Base-by-base conservation (phyloP, 164 flowering plant species). In the Umbilicus rupestris region DNA sequence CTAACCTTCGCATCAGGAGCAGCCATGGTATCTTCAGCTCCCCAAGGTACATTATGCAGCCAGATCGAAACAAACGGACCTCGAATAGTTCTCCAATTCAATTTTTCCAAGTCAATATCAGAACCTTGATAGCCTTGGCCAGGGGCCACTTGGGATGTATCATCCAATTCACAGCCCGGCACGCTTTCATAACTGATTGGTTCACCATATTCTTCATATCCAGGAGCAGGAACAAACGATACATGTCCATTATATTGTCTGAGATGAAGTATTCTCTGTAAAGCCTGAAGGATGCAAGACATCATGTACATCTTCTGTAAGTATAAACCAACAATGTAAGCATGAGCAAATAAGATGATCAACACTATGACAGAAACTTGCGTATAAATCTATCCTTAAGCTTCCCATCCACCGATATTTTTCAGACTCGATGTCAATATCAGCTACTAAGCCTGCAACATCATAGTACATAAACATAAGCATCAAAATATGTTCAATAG, bases 41-140 rank as follows among this genome's bases (percentile, higher is more conserved):
- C 97, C 99, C 97, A 94, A 44, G 97, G 94, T 29, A 95, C 99
- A 79, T 95, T 95, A 62, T 89, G 99, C 73, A 95, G 92, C 97
- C 97, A 95, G 66, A 92, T 74, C 28, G 92, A 89, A 78, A 95
- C 73, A 79, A 95, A 95, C 20, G 99, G 99, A 44, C 99, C 97
- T 50, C 78, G 69, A 69, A 89, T 74, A 42, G 80, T 78, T 70
- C 90, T 81, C 99, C 99, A 94, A 3, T 83, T 79, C 63, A 70
- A 69, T 62, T 74, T 69, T 64, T 82, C 82, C 37, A 73, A 68
- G 68, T 73, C 71, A 49, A 74, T 22, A 49, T 65, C 30, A 62
- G 94, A 87, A 65, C 93, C 94, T n/a, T 47, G 77, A 66, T 90
- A 92, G 62, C 89, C 82, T 73, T 64, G 65, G 12, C 30, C 63